These are phyloP conservation scores for Myotisia sp. DNA, from an alignment of 2,329 filamentous ascomycete genomes.

Conservation along the genomic window DNA sequence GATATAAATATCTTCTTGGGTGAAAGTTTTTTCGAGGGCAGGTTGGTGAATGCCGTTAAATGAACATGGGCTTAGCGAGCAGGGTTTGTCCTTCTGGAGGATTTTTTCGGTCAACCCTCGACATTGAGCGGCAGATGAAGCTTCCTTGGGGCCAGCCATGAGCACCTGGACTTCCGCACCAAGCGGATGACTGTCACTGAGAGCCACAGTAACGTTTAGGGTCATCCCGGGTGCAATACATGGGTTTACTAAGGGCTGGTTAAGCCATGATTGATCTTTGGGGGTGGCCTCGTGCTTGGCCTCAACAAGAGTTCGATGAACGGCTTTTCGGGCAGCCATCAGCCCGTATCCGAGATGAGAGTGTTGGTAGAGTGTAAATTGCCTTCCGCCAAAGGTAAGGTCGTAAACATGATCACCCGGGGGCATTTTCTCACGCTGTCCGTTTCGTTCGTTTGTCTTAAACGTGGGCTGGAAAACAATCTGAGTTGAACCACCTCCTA, in stretches of 20 bases:
- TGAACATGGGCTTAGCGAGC: conserved; percentile 78
- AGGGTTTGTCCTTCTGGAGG: conserved; percentile 70
- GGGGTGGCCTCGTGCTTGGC: conserved; percentile 52
- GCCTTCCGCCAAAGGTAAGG: conserved; percentile 73
- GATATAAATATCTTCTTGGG: conserved; percentile 82
- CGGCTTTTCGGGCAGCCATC: conserved; percentile 81
- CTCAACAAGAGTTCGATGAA: conserved; percentile 63
- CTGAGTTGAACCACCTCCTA: conserved; percentile 92
- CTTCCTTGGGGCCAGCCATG: conserved; percentile 67
- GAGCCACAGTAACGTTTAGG: conserved; percentile 56
- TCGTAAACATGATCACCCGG: conserved; percentile 94
- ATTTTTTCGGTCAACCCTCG: conserved; percentile 82
- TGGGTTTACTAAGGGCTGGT: conserved; percentile 60
- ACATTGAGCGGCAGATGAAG: conserved; percentile 66
- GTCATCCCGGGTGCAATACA: conserved; percentile 73
- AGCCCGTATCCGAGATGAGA: conserved; percentile 93
- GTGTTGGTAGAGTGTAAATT: conserved; percentile 93
- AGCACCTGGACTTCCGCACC: conserved; percentile 55
- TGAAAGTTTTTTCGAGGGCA: conserved; percentile 78
- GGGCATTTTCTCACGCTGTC: conserved; percentile 70
- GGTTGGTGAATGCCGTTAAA: conserved; percentile 98
- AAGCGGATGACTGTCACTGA: conserved; percentile 52
- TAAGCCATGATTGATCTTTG: conserved; percentile 51
- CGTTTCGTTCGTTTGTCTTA: conserved; percentile 54
- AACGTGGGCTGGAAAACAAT: conserved; percentile 98